phyloP scores from a whole-genome alignment of 1,284 basidiomycete genomes.

The Ceratobasidium sp. region DNA sequence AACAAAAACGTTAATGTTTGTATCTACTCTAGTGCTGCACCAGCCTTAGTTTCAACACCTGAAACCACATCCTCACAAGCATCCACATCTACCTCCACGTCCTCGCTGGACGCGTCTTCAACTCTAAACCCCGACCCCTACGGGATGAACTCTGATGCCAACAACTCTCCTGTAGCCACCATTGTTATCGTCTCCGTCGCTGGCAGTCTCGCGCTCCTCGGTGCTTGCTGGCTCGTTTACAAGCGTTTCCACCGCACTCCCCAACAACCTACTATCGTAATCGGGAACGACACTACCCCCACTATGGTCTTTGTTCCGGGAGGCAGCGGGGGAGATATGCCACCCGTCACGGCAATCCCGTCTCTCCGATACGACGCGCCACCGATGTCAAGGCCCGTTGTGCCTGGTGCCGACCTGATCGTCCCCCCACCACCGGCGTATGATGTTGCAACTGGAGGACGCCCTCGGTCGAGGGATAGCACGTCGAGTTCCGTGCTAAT shows the following conservation, averaged over 20 bases:
- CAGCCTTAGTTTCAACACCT: background rate
- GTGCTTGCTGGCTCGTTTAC: constrained; percentile 2
- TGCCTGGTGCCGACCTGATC: background rate
- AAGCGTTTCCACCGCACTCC: background rate
- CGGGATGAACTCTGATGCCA: background rate
- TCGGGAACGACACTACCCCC: background rate
- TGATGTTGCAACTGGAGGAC: constrained; percentile 23
- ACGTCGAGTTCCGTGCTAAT: too few relatives aligned
- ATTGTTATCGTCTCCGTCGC: constrained; percentile 30
- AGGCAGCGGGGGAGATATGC: constrained; percentile 1
- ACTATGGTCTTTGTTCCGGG: constrained; percentile 23
- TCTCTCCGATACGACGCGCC: constrained; percentile 24
- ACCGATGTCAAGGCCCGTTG: constrained; percentile 1
- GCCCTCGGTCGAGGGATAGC: too few relatives aligned
- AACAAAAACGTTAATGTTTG: background rate
- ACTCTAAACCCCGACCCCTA: constrained; percentile 23
- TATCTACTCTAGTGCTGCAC: constrained; percentile 7
- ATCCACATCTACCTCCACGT: constrained; percentile 8
- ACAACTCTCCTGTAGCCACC: constrained; percentile 13
- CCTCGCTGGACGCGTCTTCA: background rate
- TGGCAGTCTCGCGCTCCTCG: constrained; percentile 15
- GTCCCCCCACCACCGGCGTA: constrained; percentile 26
- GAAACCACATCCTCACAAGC: background rate
- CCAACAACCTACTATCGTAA: background rate
- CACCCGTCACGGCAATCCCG: constrained; percentile 13